phyloP scores from a whole-genome alignment of 2,329 filamentous ascomycete species.

The Alternaria gansuensis region DNA sequence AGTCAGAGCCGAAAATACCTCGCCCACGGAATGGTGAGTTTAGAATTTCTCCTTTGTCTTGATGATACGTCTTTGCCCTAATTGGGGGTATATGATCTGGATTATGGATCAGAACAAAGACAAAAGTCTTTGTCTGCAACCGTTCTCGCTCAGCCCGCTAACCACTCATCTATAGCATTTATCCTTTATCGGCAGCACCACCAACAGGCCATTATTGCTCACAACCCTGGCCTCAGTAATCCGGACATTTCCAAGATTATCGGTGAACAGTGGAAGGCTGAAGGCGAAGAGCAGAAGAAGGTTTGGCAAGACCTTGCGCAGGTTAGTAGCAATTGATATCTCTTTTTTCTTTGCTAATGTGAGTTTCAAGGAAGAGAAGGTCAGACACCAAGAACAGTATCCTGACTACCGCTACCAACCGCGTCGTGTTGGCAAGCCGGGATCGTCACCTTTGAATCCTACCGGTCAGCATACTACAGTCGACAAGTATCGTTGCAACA shows the following conservation, averaged over 20 bases:
- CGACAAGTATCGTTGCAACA: conserved; percentile 67
- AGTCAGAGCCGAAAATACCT: conserved; percentile 75
- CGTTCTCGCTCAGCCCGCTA: conserved; percentile 34
- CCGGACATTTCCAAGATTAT: conserved; percentile 98
- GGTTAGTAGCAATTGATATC: conserved; percentile 56
- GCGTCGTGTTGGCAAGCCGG: conserved; percentile 60
- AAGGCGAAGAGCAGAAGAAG: conserved; percentile 76
- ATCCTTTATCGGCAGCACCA: conserved; percentile 96
- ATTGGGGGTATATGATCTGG: conserved; percentile 22
- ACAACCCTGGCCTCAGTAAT: conserved; percentile 90
- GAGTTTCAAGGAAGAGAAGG: conserved; percentile 77
- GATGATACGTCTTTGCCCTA: conserved; percentile 10
- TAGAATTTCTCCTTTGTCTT: conserved; percentile 34
- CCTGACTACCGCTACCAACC: conserved; percentile 96
- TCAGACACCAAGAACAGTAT: conserved; percentile 86
- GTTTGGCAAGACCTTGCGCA: conserved; percentile 91
- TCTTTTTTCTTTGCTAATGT: conserved; percentile 24
- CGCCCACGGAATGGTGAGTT: conserved; percentile 74
- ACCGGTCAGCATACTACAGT: conserved; percentile 48
- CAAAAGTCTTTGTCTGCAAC: conserved; percentile 41
- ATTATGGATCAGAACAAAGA: conserved; percentile 37
- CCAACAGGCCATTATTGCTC: conserved; percentile 80
- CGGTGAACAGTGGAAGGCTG: conserved; percentile 86
- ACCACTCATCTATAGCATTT: conserved; percentile 73
- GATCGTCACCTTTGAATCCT: conserved; percentile 49